These are phyloP conservation scores for Caloboletus firmus DNA, from an alignment of 1,284 basidiomycete species.

Conservation along the genomic window DNA sequence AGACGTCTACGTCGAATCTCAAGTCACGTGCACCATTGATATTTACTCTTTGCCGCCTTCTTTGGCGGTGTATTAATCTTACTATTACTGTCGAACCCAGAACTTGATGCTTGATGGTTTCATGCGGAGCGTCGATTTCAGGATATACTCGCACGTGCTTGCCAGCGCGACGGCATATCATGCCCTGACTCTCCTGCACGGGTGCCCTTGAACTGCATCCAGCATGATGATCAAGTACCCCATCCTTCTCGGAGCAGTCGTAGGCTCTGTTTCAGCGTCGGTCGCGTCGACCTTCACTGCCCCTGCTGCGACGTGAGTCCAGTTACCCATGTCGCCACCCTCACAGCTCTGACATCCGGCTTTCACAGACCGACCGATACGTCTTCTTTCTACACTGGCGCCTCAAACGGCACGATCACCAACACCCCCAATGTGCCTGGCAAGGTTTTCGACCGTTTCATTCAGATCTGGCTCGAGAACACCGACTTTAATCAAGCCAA, in stretches of 20 bases:
- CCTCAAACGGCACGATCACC: conserved; percentile 29
- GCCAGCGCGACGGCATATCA: no score
- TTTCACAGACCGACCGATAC: conserved; percentile 27
- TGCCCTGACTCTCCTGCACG: no score
- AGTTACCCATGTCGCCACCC: not conserved
- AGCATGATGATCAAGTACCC: conserved; percentile 18
- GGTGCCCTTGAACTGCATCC: not conserved
- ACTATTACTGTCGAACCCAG: no score
- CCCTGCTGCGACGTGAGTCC: conserved; percentile 30
- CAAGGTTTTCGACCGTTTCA: conserved; percentile 54
- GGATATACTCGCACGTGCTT: no score
- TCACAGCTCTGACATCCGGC: not conserved
- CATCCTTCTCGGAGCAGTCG: conserved; percentile 16
- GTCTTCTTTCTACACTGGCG: conserved; percentile 30
- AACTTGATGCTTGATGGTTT: no score
- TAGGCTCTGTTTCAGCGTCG: conserved; percentile 27
- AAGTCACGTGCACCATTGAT: no score
- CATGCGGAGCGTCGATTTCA: no score
- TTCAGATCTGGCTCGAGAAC: conserved; percentile 61
- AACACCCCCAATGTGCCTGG: conserved; percentile 37
- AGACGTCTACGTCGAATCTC: no score
- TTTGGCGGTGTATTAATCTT: no score
- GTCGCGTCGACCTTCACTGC: conserved; percentile 30
- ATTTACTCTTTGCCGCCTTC: no score
- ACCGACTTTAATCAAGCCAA: conserved; percentile 45